Base-by-base conservation (phyloP, 768 basidiomycete species). In the Lentinula sp. region DNA sequence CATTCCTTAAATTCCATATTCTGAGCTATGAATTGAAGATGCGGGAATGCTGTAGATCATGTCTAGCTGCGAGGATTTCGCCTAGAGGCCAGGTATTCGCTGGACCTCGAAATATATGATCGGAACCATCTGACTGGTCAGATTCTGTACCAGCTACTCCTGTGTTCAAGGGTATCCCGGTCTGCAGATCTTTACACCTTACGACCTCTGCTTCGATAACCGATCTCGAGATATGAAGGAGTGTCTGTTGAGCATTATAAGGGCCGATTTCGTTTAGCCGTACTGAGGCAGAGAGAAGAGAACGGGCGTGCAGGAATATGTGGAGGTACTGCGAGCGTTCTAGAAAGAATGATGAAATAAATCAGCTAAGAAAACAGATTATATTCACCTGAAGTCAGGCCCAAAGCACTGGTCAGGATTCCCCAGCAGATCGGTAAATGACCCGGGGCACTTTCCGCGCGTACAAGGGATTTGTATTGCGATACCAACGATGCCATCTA, bases 51-150 rank as follows among this genome's bases (percentile, higher is more conserved):
- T 95, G 92, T 68, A 94, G 75, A 75, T 98, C 96, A 72, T 99
- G 97, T 61, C 97, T 80, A 43, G 85, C 83, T 39, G 89, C 86
- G 32, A 98, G 79, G 43, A 98, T 89, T 74, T 99, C 97, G n/a
- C 95, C 95, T 18, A 99, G 72, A 0, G 96, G 97, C 96, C 96
- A 98, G 15, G 93, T 98, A 67, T 87, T 94, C 40, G 89, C 88
- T 4, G 95, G 94, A 0, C 86, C 88, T 37, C 76, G 66, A 10
- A 76, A 68, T 11, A 67, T 68, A 35, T 78, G 75, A 62, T 83
- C 77, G 62, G 80, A 81, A 6, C 56, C 62, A 7, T 61, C 39
- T 18, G 7, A 1, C 53, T 18, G 28, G 28, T 28, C 28, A 28
- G 28, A 28, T 28, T 28, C 28, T 28, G 28, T 10, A 1, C 54